Evolutionary conservation across 768 basidiomycete species (phyloP).

Genomic region (Leucosporidium yakuticum): DNA sequence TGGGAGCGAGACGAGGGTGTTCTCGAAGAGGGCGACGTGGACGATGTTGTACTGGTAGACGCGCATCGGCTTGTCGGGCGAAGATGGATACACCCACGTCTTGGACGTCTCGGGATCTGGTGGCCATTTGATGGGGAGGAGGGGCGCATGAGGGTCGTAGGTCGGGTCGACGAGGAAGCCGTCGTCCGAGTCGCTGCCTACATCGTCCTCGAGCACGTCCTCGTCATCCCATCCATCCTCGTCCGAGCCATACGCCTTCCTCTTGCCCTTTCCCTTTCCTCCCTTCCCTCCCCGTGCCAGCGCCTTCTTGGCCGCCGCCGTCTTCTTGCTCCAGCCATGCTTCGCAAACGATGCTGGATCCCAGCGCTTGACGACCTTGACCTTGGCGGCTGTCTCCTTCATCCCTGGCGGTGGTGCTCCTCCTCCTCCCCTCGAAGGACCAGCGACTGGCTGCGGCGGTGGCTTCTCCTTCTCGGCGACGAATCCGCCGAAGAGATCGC

Average conservation of each 20-base stretch:
- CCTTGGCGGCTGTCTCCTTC: slow-evolving; percentile 49
- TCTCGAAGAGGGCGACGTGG: slow-evolving; percentile 75
- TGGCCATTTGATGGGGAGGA: slow-evolving; percentile 70
- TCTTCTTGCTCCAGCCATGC: slow-evolving; percentile 49
- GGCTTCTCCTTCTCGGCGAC: slow-evolving; percentile 1
- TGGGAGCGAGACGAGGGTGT: slow-evolving; percentile 86
- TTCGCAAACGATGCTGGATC: slow-evolving; percentile 83
- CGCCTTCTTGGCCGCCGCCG: slow-evolving; percentile 48
- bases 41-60: slow-evolving; percentile 95
- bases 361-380: slow-evolving; percentile 73
- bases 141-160: slow-evolving; percentile 74
- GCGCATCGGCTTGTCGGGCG: slow-evolving; percentile 66
- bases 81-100: slow-evolving; percentile 83
- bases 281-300: slow-evolving; percentile 44
- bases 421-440: slow-evolving; percentile 2
- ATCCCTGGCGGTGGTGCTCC: slow-evolving; percentile 39
- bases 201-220: slow-evolving; percentile 49
- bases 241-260: slow-evolving; percentile 38
- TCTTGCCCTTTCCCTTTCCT: slow-evolving; percentile 50
- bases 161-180: slow-evolving; percentile 37
- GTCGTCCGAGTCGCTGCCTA: slow-evolving; percentile 50
- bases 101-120: slow-evolving; percentile 70
- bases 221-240: slow-evolving; percentile 47
- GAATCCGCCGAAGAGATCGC: slow-evolving; percentile 22
- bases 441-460: slow-evolving; percentile 4